These are phyloP conservation scores for Podaxis rugospora DNA, from an alignment of 768 basidiomycete genomes.

Conservation along the genomic window DNA sequence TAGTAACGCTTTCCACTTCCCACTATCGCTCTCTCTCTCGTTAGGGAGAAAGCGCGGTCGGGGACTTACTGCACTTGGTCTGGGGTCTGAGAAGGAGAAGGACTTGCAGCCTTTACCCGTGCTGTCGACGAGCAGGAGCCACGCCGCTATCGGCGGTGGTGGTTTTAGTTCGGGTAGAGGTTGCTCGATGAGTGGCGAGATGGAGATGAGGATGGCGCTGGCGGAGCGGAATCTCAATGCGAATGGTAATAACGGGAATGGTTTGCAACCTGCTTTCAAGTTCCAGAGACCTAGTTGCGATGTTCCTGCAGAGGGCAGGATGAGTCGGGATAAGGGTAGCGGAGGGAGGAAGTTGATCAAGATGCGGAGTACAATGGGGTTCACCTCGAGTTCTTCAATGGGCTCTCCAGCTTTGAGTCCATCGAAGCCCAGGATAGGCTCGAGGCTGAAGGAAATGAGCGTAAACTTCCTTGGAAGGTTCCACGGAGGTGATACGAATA, in stretches of 20 bases:
- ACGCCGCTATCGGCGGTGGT: not conserved
- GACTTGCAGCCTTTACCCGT: not conserved
- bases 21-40: not conserved
- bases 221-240: slow-evolving; percentile 21
- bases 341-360: not conserved
- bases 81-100: slow-evolving; percentile 1
- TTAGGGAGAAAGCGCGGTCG: slow-evolving; percentile 4
- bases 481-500: not conserved
- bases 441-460: slow-evolving; percentile 7
- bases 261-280: not conserved
- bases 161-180: slow-evolving; percentile 21
- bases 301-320: not conserved
- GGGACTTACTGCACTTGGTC: not conserved
- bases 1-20: slow-evolving; percentile 5
- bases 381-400: not conserved
- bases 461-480: slow-evolving; percentile 2
- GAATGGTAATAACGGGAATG: not conserved
- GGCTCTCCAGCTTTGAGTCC: slow-evolving; percentile 1
- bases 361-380: slow-evolving; percentile 1
- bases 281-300: slow-evolving; percentile 4
- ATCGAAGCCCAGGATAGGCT: slow-evolving; percentile 1
- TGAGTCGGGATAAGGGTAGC: not conserved
- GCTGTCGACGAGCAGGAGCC: not conserved
- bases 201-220: slow-evolving; percentile 52
- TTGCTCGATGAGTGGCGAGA: slow-evolving; percentile 57